These are phyloP conservation scores for Cercis canadensis DNA, from an alignment of 306 rosid genomes.

Conservation along the genomic window DNA sequence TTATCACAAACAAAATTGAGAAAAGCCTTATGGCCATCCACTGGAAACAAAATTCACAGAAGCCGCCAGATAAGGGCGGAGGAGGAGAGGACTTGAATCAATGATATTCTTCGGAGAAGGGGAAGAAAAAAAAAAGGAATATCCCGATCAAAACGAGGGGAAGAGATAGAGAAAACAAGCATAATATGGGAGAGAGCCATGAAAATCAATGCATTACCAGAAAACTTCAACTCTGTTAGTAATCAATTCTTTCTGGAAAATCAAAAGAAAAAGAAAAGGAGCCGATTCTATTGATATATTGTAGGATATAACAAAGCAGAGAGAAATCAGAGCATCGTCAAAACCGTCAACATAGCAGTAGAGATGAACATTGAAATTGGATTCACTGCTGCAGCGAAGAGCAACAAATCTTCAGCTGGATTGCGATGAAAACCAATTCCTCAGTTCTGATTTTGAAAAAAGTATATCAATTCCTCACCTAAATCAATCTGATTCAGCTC, in stretches of 20 bases:
- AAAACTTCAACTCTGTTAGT: slow-evolving; percentile 16
- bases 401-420: slow-evolving; percentile 21
- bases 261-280: slow-evolving; percentile 5
- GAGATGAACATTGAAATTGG: slow-evolving; percentile 29
- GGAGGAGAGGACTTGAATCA: slow-evolving; percentile 11
- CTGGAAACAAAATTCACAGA: slow-evolving; percentile 8
- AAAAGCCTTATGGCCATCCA: background rate
- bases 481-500: slow-evolving; percentile 47
- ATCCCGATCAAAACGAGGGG: slow-evolving; percentile 12
- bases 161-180: slow-evolving; percentile 29
- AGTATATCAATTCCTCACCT: slow-evolving; percentile 57
- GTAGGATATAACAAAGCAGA: slow-evolving; percentile 27
- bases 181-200: background rate
- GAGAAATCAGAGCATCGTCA: slow-evolving; percentile 34
- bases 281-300: slow-evolving; percentile 28
- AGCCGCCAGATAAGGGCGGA: background rate
- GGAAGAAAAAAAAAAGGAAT: slow-evolving; percentile 10
- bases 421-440: slow-evolving; percentile 22
- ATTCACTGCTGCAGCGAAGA: slow-evolving; percentile 9
- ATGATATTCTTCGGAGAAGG: background rate
- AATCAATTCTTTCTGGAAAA: slow-evolving; percentile 23
- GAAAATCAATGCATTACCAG: slow-evolving; percentile 36
- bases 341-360: slow-evolving; percentile 13
- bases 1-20: background rate
- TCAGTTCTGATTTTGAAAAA: slow-evolving; percentile 43